Base-by-base conservation (phyloP, 2,329 filamentous ascomycete genomes). In the Apiospora aurea region DNA sequence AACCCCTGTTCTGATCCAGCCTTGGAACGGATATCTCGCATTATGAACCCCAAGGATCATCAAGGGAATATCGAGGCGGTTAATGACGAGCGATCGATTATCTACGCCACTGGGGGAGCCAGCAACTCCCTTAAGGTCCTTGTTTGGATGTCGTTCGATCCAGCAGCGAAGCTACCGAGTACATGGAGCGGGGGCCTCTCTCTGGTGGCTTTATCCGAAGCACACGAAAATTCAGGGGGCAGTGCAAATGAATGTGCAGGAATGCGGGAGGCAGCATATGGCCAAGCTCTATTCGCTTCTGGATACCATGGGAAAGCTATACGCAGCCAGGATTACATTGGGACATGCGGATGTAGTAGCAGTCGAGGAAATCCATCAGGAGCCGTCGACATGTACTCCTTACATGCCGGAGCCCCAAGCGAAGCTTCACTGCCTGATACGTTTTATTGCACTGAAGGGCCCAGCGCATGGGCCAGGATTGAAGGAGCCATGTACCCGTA, bases 61-160 rank as follows among this genome's bases (percentile, higher is more conserved):
- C 57, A 64, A n/a, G 74, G 75, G 26, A 73, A 72, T 47, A 69
- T 79, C 13, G 74, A 66, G 13, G 75, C 78, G 44, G 61, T 72
- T n/a, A 72, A 76, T 24, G 79, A 81, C 47, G 78, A 77, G 61
- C 76, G 78, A 18, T 78, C 76, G 0, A 34, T 81, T 3, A 69
- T 49, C 47, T 49, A 49, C 21, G 47, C 21, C 47, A 49, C 21
- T n/a, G 1, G 47, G 47, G 47, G 7, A 11, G 21, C 8, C 24
- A 21, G 4, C 6, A 8, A 7, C 21, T 49, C 47, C 47, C 7
- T 49, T 24, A 6, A 49, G 13, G 21, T 24, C 47, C 47, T 49
- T 49, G 47, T 49, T 7, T 49, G 47, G 47, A 8, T 24, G 6
- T 49, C 47, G 4, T 49, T 49, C 47, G 47, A 49, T 13, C 47